A percentile compares a stretch with the other conserved stretches of the same genome.
These are phyloP conservation scores for Neoboletus magnificus DNA, from an alignment of 768 basidiomycete genomes.

Conservation along the genomic window DNA sequence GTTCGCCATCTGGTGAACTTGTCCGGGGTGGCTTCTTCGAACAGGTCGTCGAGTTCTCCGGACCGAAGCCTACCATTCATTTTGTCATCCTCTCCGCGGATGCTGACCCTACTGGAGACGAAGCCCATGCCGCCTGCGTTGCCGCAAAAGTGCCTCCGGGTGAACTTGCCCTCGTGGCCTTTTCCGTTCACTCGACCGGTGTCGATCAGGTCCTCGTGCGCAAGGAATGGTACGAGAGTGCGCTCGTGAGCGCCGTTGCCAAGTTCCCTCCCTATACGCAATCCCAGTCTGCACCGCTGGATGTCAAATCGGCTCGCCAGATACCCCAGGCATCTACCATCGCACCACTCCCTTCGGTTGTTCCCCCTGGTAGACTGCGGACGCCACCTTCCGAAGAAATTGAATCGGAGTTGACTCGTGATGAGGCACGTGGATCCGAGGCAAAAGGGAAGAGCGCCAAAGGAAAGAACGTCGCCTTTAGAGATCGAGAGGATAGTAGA, in stretches of 20 bases:
- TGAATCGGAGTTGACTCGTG: conserved; percentile 60
- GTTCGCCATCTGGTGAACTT: conserved; percentile 59
- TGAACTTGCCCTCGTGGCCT: conserved; percentile 78
- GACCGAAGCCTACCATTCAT: conserved; percentile 83
- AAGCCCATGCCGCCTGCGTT: conserved; percentile 79
- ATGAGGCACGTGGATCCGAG: conserved; percentile 54
- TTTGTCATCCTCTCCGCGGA: conserved; percentile 86
- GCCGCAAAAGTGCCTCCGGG: conserved; percentile 76
- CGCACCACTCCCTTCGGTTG: conserved; percentile 13
- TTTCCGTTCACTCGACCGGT: conserved; percentile 86
- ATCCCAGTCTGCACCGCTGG: conserved; percentile 29
- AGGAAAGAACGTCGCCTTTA: conserved; percentile 61
- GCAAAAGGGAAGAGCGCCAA: conserved; percentile 47
- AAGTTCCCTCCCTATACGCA: conserved; percentile 57
- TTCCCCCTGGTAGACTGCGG: conserved; percentile 46
- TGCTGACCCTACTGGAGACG: conserved; percentile 77
- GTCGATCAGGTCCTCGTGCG: conserved; percentile 86
- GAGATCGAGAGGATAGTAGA: conserved; percentile 51
- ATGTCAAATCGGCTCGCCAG: conserved; percentile 25
- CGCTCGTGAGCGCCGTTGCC: conserved; percentile 49
- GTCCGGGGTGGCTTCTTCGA: conserved; percentile 66
- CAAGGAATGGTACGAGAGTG: conserved; percentile 81
- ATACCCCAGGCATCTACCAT: conserved; percentile 28
- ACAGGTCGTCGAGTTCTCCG: conserved; percentile 78
- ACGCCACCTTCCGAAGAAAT: conserved; percentile 76